Evolutionary conservation across 495 filamentous ascomycete species (phyloP).

Genomic region (Penicillium roqueforti): DNA sequence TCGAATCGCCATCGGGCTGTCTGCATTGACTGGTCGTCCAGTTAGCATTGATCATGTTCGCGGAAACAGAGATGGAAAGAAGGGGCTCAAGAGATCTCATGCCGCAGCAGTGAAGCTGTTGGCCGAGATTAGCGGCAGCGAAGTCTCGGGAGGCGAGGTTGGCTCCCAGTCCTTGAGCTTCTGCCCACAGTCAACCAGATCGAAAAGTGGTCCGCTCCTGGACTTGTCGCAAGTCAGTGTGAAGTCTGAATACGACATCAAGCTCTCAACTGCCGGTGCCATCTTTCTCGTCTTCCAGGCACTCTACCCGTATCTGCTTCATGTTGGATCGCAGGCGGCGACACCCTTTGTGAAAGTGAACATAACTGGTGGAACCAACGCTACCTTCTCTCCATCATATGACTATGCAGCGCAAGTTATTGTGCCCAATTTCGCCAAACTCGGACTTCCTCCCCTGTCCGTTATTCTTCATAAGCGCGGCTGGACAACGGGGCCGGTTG

Average conservation of each 20-base stretch:
- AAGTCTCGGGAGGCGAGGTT: slow-evolving; percentile 50
- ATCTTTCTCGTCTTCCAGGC: slow-evolving; percentile 77
- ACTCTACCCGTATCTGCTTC: slow-evolving; percentile 71
- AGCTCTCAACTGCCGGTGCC: slow-evolving; percentile 33
- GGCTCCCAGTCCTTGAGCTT: slow-evolving; percentile 54
- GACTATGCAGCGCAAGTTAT: slow-evolving; percentile 78
- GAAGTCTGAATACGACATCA: slow-evolving; percentile 31
- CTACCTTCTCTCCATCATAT: slow-evolving; percentile 64
- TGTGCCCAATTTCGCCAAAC: slow-evolving; percentile 58
- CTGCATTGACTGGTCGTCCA: slow-evolving; percentile 60
- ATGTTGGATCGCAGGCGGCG: slow-evolving; percentile 36
- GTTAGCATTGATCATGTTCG: slow-evolving; percentile 66
- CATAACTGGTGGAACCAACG: slow-evolving; percentile 76
- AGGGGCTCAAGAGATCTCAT: slow-evolving; percentile 74
- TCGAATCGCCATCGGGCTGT: slow-evolving; percentile 64
- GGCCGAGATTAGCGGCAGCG: slow-evolving; percentile 56
- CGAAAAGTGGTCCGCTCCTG: neutral
- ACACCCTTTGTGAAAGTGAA: slow-evolving; percentile 48
- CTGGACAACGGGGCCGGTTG: slow-evolving; percentile 59
- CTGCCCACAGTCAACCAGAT: slow-evolving; percentile 27
- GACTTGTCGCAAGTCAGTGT: slow-evolving; percentile 10
- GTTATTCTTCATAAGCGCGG: slow-evolving; percentile 55
- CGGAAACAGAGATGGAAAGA: slow-evolving; percentile 55
- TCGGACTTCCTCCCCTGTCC: slow-evolving; percentile 57
- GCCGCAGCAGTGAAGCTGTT: slow-evolving; percentile 64